Evolutionary conservation across 768 basidiomycete species (phyloP), one percentile per base, ranked within the genome.

Genomic region (Russula brevipes): DNA sequence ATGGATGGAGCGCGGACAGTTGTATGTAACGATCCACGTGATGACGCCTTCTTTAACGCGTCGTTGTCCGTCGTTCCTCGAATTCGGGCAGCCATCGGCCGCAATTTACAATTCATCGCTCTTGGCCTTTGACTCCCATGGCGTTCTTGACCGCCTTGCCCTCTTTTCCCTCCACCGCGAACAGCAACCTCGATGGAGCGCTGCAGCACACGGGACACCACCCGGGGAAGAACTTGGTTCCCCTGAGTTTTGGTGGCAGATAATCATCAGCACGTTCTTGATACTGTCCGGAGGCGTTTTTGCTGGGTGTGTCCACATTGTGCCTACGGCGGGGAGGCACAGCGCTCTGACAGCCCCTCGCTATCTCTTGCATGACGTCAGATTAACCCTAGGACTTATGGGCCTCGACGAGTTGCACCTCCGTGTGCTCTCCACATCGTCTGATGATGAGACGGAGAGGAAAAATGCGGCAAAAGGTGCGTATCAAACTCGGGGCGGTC

Each of bases 371-470:
- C 35, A 33, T 19, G 57, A n/a, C 44, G 56, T n/a, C 68, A 94
- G 93, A 3, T 76, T 97, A 57, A 97, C 94, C 0, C 84, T 97
- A 35, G 94, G 92, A 1, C 78, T 97, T 33, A 96, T 96, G 94
- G 94, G 94, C 1, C 81, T 95, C 17, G 94, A 97, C 66, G 91
- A 94, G 64, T 82, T 97, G 16, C 91, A 96, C 69, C 81, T 97
- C 5, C 85, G 92, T 17, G 94, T 96, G 4, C 79, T 97, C 46
- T 80, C 91, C 0, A 81, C 85, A 1, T 90, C 91, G 9, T 94
- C 92, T 0, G 89, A 89, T n/a, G 81, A 92, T 71, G 65, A 76
- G 5, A 78, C 69, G 24, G 90, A 95, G 73, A 81, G 83, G 68
- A 67, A 70, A 45, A 89, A 92, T 63, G 91, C 91, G 0, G 80